phyloP scores from a whole-genome alignment of 371 early-diverging fungal species.

The Zancudomyces culisetae region DNA sequence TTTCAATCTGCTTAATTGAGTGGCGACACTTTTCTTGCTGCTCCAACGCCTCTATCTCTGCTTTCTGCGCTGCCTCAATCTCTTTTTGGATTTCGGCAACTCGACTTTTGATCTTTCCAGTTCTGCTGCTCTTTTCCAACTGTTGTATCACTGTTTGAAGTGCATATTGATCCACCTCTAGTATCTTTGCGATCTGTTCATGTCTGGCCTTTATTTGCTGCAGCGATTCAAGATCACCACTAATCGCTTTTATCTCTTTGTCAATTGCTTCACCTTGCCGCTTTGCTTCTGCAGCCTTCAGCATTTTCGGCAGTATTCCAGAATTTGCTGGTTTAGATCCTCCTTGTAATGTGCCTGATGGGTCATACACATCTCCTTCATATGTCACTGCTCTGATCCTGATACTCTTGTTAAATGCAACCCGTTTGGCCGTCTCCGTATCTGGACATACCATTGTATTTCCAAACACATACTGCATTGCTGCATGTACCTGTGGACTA shows the following conservation, averaged over 20 bases:
- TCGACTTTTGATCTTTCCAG: constrained; percentile 11
- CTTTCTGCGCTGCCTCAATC: constrained; percentile 9
- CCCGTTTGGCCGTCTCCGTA: constrained; percentile 59
- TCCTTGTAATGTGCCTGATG: constrained; percentile 91
- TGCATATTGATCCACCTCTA: constrained; percentile 57
- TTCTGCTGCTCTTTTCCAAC: not conserved
- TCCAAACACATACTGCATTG: constrained; percentile 94
- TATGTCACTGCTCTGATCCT: constrained; percentile 77
- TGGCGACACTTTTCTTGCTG: constrained; percentile 5
- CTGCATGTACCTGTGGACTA: constrained; percentile 51
- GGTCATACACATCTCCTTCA: constrained; percentile 98
- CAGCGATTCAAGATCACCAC: constrained; percentile 22
- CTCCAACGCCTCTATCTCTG: constrained; percentile 9
- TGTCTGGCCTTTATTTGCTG: constrained; percentile 27
- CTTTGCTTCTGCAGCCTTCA: constrained; percentile 37
- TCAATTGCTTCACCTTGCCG: constrained; percentile 25
- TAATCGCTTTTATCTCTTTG: constrained; percentile 26
- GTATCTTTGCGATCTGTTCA: constrained; percentile 29
- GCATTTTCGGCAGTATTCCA: constrained; percentile 55
- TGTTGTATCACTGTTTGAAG: constrained; percentile 44
- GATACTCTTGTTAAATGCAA: constrained; percentile 71
- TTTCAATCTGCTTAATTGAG: constrained; percentile 39
- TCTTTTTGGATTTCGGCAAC: constrained; percentile 12
- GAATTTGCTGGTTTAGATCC: constrained; percentile 66
- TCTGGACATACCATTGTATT: constrained; percentile 81